Evolutionary conservation across 2,329 filamentous ascomycete genomes (phyloP).

Genomic region (Eurotiales sp.): DNA sequence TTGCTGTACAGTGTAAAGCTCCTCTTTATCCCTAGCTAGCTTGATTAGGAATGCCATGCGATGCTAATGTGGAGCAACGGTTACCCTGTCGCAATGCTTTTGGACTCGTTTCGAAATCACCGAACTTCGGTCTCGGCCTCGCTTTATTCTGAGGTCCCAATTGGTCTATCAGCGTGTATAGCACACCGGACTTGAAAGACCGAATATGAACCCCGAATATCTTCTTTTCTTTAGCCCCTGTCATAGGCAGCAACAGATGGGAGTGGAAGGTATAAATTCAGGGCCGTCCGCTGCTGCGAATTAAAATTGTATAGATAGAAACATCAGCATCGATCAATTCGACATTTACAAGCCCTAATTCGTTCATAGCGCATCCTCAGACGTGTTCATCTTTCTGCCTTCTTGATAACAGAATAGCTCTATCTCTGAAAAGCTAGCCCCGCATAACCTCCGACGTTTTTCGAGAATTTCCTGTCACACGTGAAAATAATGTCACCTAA

Average conservation of each 20-base stretch:
- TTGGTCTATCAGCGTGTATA: background rate
- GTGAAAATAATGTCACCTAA: constrained; percentile 8
- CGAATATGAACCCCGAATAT: background rate
- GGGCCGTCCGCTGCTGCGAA: background rate
- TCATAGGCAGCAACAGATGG: background rate
- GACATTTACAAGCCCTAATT: background rate
- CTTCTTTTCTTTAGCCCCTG: background rate
- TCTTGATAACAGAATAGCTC: too few relatives aligned
- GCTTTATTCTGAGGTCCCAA: background rate
- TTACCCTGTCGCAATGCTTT: too few relatives aligned
- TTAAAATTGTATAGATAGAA: background rate
- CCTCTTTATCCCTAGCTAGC: too few relatives aligned
- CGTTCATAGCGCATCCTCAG: too few relatives aligned
- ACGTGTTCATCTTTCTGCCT: too few relatives aligned
- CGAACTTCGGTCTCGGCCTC: constrained; percentile 6
- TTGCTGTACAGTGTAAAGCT: too few relatives aligned
- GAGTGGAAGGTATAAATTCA: background rate
- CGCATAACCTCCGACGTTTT: too few relatives aligned
- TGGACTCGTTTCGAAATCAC: background rate
- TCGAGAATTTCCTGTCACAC: too few relatives aligned
- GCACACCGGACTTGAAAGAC: background rate
- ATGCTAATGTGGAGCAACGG: too few relatives aligned
- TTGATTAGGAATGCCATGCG: too few relatives aligned
- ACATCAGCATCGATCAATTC: background rate
- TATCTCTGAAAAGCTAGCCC: too few relatives aligned